Conservation (phyloP, 768 basidiomycete species). For the Phlegmacium glaucopus region DNA sequence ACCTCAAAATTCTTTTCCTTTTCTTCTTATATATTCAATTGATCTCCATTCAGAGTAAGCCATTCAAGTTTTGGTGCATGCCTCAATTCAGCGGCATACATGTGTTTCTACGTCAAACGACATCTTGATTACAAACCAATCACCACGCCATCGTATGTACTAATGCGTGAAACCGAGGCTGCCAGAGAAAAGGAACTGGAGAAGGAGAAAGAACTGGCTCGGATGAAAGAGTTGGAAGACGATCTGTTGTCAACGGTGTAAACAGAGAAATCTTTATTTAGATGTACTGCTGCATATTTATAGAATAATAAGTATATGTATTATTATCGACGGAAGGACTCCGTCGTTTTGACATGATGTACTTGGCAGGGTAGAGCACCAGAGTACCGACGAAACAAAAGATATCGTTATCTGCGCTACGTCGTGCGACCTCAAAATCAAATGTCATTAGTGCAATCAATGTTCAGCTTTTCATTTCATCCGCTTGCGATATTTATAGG, state of each 20-base stretch:
- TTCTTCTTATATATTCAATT: background rate
- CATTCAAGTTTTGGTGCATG: slow-evolving; percentile 65
- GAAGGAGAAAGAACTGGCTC: slow-evolving; percentile 45
- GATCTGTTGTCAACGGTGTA: slow-evolving; percentile 52
- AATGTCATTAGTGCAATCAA: too few relatives aligned
- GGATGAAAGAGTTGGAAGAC: slow-evolving; percentile 64
- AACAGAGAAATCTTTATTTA: slow-evolving; percentile 1
- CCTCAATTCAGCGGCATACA: slow-evolving; percentile 76
- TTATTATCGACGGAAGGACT: too few relatives aligned
- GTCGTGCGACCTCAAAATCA: too few relatives aligned
- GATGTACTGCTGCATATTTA: background rate
- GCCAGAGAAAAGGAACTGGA: slow-evolving; percentile 43
- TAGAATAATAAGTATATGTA: too few relatives aligned
- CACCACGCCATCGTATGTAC: slow-evolving; percentile 64
- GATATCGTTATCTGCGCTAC: too few relatives aligned
- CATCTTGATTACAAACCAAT: slow-evolving; percentile 80
- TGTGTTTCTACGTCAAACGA: slow-evolving; percentile 95
- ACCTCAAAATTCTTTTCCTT: slow-evolving; percentile 21
- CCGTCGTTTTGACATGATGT: too few relatives aligned
- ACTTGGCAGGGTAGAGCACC: too few relatives aligned
- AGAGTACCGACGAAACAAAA: too few relatives aligned
- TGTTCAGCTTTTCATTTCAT: too few relatives aligned
- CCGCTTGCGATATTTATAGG: too few relatives aligned
- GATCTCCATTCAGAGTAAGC: slow-evolving; percentile 51
- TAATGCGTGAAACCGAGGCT: slow-evolving; percentile 63